A percentile compares a stretch with the other conserved stretches of the same genome.
These are phyloP conservation scores for Globisporangium recalcitrans DNA, from an alignment of 352 stramenopile species.

Conservation along the genomic window DNA sequence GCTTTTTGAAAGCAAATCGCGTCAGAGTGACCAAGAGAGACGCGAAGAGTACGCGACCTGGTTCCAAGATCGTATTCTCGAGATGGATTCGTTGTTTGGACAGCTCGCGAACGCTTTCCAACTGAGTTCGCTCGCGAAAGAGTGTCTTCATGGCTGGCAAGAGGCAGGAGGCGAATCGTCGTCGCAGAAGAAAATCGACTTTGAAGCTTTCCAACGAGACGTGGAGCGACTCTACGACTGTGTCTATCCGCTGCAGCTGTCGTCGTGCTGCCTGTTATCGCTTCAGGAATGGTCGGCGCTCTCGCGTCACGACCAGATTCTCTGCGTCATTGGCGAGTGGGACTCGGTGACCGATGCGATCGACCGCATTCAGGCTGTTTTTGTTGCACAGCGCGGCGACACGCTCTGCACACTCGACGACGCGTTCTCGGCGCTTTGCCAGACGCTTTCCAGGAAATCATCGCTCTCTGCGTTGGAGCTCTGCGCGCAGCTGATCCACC, in stretches of 20 bases:
- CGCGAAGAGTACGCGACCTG: conserved; percentile 35
- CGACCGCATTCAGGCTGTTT: conserved; percentile 41
- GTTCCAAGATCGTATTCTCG: conserved; percentile 47
- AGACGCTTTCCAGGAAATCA: conserved; percentile 23
- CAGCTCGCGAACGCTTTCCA: conserved; percentile 46
- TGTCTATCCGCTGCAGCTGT: conserved; percentile 39
- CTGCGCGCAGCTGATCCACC: conserved; percentile 50
- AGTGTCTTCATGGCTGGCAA: conserved; percentile 27
- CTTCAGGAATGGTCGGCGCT: conserved; percentile 52
- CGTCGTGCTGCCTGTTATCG: conserved; percentile 31
- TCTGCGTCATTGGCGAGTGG: conserved; percentile 34
- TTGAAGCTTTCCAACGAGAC: conserved; percentile 44
- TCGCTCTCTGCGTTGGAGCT: conserved; percentile 36
- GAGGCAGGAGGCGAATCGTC: conserved; percentile 7
- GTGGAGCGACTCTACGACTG: conserved; percentile 61
- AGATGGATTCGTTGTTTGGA: conserved; percentile 54
- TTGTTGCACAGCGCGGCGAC: conserved; percentile 37
- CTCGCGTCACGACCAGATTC: conserved; percentile 56
- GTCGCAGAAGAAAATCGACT: conserved; percentile 20
- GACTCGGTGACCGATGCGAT: conserved; percentile 21
- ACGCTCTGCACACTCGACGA: conserved; percentile 40
- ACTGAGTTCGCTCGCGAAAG: conserved; percentile 31
- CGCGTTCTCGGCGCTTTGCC: conserved; percentile 42
- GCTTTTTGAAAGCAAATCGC: conserved; percentile 29
- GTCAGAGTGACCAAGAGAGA: conserved; percentile 20